Percentiles rank a stretch among this genome's conserved stretches.
These are phyloP conservation scores for Ceratocystis alfenasii DNA, from an alignment of 2,329 filamentous ascomycete genomes.

Conservation along the genomic window DNA sequence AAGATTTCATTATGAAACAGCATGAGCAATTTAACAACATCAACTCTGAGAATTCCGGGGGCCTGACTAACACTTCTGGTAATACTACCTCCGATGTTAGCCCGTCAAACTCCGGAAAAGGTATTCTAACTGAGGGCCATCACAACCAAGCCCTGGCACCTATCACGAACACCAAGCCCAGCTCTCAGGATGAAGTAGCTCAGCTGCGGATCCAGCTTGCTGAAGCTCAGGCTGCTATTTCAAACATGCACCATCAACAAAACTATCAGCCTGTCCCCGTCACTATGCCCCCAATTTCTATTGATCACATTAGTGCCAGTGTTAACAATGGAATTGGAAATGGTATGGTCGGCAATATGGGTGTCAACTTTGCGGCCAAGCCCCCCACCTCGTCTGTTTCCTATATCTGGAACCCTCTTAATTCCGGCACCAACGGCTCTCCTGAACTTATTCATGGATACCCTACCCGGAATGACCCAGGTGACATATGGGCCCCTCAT, in stretches of 20 bases:
- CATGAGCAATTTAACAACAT: slow-evolving; percentile 39
- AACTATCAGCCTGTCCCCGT: slow-evolving; percentile 24
- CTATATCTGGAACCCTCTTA: neutral
- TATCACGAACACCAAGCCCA: neutral
- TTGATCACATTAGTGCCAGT: neutral
- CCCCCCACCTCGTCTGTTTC: slow-evolving; percentile 1
- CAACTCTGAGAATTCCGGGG: slow-evolving; percentile 28
- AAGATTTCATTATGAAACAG: slow-evolving; percentile 42
- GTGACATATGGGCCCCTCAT: slow-evolving; percentile 10
- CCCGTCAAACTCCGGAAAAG: neutral
- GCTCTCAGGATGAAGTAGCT: slow-evolving; percentile 47
- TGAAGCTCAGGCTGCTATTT: slow-evolving; percentile 44
- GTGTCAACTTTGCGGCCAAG: neutral
- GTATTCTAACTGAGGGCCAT: neutral
- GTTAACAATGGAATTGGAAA: neutral
- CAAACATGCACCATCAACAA: slow-evolving; percentile 11
- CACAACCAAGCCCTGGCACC: slow-evolving; percentile 4
- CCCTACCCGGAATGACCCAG: neutral
- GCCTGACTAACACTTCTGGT: neutral
- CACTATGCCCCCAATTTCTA: neutral
- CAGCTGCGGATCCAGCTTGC: slow-evolving; percentile 58
- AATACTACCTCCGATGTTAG: slow-evolving; percentile 7
- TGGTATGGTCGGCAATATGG: neutral
- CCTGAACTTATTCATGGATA: slow-evolving; percentile 8
- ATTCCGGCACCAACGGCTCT: neutral